A percentile compares a stretch with the other conserved stretches of the same genome.
phyloP scores from a whole-genome alignment of 192 early-diverging fungal species.

The Helicostylum pulchrum region DNA sequence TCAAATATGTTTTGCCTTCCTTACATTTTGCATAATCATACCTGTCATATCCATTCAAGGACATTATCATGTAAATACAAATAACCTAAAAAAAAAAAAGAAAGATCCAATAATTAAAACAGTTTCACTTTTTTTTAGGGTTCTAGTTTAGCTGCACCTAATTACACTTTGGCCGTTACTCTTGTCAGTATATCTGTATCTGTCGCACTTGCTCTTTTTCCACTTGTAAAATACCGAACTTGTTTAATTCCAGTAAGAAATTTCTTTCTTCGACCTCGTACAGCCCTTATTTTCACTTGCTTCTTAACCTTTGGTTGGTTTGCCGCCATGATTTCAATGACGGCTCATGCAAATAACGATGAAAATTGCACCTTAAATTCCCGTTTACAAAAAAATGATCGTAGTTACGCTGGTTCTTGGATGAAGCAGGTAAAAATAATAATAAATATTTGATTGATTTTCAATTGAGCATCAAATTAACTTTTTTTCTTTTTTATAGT shows the following conservation, averaged over 20 bases:
- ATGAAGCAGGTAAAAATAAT: conserved; percentile 3
- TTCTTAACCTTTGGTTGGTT: conserved; percentile 7
- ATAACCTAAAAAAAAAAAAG: too few relatives aligned
- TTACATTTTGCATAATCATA: neutral
- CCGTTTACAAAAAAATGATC: neutral
- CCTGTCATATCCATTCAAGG: conserved; percentile 5
- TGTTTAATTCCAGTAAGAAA: neutral
- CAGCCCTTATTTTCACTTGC: neutral
- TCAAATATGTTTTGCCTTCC: neutral
- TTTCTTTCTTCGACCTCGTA: conserved; percentile 5
- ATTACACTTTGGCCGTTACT: neutral
- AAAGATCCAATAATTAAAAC: neutral
- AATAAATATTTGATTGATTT: neutral
- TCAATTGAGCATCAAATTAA: neutral
- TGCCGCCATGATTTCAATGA: neutral
- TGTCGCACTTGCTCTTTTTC: too few relatives aligned
- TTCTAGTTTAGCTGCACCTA: neutral
- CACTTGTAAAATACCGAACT: neutral
- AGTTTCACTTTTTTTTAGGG: neutral
- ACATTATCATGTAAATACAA: neutral
- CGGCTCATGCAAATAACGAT: neutral
- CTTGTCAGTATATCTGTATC: neutral
- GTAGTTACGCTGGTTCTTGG: neutral
- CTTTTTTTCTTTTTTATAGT: neutral
- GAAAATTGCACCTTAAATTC: neutral